Evolutionary conservation across 2,329 filamentous ascomycete genomes (phyloP).

Genomic region (Nemania sp.): DNA sequence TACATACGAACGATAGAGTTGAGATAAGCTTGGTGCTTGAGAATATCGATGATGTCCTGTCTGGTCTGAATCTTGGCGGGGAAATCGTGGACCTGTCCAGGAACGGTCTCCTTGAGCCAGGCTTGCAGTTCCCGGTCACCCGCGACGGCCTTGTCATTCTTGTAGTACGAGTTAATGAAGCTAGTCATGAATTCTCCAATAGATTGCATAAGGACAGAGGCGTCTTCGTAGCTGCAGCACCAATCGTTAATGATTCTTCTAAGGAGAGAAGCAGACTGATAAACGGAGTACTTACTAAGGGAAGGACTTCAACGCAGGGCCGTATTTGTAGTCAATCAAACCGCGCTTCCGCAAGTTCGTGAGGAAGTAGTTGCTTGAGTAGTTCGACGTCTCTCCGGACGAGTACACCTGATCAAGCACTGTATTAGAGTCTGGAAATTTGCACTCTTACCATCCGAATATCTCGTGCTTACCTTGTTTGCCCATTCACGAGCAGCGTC

Average conservation of each 20-base stretch:
- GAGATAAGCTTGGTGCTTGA: constrained; percentile 46
- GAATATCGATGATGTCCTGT: constrained; percentile 43
- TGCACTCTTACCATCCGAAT: neutral
- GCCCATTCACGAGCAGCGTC: constrained; percentile 36
- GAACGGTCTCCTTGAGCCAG: constrained; percentile 48
- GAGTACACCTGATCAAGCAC: constrained; percentile 7
- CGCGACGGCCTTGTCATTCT: constrained; percentile 36
- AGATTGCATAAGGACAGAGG: constrained; percentile 39
- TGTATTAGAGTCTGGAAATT: neutral
- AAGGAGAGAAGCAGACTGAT: neutral
- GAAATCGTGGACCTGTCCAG: constrained; percentile 46
- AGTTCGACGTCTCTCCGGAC: constrained; percentile 16
- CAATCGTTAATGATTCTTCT: neutral
- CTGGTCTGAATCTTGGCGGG: constrained; percentile 34
- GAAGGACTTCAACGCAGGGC: constrained; percentile 45
- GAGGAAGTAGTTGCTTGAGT: constrained; percentile 16
- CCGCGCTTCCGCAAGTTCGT: constrained; percentile 39
- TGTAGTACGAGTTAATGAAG: constrained; percentile 51
- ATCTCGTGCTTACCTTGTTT: constrained; percentile 1
- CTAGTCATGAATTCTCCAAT: constrained; percentile 43
- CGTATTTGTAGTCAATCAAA: constrained; percentile 42
- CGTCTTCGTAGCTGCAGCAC: constrained; percentile 44
- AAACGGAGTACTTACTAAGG: constrained; percentile 38
- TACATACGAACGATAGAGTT: constrained; percentile 35
- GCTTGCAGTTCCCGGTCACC: constrained; percentile 47